Conservation (phyloP, 2,329 filamentous ascomycete genomes). For the Plectosphaerella plurivora region DNA sequence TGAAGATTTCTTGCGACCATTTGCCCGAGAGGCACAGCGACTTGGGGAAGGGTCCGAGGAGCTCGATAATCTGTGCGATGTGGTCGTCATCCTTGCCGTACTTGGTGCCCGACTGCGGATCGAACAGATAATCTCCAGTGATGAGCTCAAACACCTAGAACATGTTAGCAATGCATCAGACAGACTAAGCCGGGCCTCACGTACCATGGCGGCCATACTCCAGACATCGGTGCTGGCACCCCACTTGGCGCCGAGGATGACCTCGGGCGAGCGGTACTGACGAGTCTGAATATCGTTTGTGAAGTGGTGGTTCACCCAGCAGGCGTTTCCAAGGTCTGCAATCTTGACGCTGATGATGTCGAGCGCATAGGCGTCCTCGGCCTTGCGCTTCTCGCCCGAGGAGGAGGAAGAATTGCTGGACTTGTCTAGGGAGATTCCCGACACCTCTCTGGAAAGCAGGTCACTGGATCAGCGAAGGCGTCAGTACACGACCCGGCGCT, state of each 20-base stretch:
- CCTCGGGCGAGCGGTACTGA: conserved; percentile 95
- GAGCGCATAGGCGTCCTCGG: conserved; percentile 50
- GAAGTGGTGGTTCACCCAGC: conserved; percentile 98
- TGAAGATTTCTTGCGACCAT: conserved; percentile 99
- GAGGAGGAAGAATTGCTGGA: conserved; percentile 44
- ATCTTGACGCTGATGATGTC: conserved; percentile 98
- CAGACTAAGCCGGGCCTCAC: conserved; percentile 15
- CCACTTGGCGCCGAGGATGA: conserved; percentile 96
- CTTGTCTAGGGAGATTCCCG: conserved; percentile 89
- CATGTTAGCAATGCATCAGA: neutral
- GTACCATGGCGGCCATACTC: conserved; percentile 99
- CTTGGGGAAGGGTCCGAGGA: conserved; percentile 90
- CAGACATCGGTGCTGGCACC: conserved; percentile 98
- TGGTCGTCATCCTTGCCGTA: conserved; percentile 99
- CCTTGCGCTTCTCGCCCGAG: conserved; percentile 57
- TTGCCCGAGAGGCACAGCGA: conserved; percentile 88
- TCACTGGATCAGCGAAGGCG: conserved; percentile 51
- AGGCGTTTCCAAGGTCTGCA: conserved; percentile 95
- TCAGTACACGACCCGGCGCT: neutral
- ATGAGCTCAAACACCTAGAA: conserved; percentile 90
- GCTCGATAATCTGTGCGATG: conserved; percentile 97
- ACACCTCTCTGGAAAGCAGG: conserved; percentile 86
- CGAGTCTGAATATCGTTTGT: conserved; percentile 98
- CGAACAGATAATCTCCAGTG: conserved; percentile 96
- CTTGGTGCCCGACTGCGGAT: conserved; percentile 96